Evolutionary conservation across 108 stramenopile genomes (phyloP).

Genomic region (Skeletonema menzelii): DNA sequence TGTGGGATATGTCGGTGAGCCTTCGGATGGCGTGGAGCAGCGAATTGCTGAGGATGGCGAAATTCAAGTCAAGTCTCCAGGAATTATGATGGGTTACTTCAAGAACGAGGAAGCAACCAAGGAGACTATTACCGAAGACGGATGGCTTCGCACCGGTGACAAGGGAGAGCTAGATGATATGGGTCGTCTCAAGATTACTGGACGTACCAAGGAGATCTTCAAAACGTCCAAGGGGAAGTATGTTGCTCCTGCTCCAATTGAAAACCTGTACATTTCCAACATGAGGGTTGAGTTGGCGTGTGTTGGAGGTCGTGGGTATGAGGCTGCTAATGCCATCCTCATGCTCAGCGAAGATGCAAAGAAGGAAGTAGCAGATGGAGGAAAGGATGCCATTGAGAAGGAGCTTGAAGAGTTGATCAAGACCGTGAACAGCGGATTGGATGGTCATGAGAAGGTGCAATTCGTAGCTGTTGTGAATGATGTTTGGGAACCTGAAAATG

Average conservation of each 20-base stretch:
- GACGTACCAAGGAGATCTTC: conserved; percentile 86
- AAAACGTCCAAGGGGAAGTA: conserved; percentile 86
- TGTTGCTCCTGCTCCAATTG: conserved; percentile 81
- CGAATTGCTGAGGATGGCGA: conserved; percentile 77
- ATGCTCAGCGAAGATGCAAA: conserved; percentile 65
- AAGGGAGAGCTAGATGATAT: conserved; percentile 75
- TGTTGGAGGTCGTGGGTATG: conserved; percentile 66
- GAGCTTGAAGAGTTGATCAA: conserved; percentile 57
- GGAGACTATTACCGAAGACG: conserved; percentile 80
- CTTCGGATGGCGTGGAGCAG: conserved; percentile 65
- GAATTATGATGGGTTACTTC: conserved; percentile 82
- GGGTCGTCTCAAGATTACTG: conserved; percentile 86
- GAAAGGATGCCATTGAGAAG: conserved; percentile 47
- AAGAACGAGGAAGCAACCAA: conserved; percentile 84
- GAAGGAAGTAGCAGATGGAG: conserved; percentile 38
- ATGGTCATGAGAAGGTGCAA: conserved; percentile 63
- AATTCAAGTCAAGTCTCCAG: conserved; percentile 79
- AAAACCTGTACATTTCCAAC: conserved; percentile 60
- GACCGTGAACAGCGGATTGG: conserved; percentile 57
- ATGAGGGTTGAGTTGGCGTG: conserved; percentile 66
- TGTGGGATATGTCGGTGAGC: conserved; percentile 72
- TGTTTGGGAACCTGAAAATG: conserved; percentile 83
- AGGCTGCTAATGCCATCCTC: conserved; percentile 66
- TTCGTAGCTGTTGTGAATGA: conserved; percentile 79
- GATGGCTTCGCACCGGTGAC: conserved; percentile 89